Evolutionary conservation across 2,329 filamentous ascomycete species (phyloP).

Genomic region (Penicillium sp.): DNA sequence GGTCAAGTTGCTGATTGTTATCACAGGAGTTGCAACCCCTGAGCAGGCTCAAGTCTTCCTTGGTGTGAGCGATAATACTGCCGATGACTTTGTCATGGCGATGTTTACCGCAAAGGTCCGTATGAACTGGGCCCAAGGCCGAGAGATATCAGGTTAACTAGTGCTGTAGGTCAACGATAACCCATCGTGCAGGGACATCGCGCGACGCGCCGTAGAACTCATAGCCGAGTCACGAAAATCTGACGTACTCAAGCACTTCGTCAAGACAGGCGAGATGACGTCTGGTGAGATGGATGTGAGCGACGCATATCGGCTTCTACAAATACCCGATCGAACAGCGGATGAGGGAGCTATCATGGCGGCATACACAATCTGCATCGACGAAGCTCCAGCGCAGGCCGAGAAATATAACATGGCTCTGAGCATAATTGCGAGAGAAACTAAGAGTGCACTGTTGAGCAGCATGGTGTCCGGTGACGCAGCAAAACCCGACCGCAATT

Average conservation of each 20-base stretch:
- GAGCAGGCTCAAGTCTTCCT: slow-evolving; percentile 69
- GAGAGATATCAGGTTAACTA: slow-evolving; percentile 10
- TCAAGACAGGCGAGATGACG: slow-evolving; percentile 57
- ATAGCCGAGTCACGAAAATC: slow-evolving; percentile 66
- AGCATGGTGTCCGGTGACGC: slow-evolving; percentile 39
- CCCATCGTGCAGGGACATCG: slow-evolving; percentile 54
- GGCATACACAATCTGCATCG: slow-evolving; percentile 53
- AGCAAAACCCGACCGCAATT: slow-evolving; percentile 37
- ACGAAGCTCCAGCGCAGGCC: slow-evolving; percentile 52
- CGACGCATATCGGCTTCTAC: slow-evolving; percentile 57
- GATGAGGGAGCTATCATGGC: slow-evolving; percentile 56
- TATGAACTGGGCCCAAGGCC: background rate
- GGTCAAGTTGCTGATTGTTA: background rate
- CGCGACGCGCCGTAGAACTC: slow-evolving; percentile 60
- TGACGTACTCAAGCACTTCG: slow-evolving; percentile 56
- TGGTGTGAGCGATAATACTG: slow-evolving; percentile 54
- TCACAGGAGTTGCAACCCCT: slow-evolving; percentile 60
- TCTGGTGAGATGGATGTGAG: slow-evolving; percentile 60
- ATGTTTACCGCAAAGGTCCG: slow-evolving; percentile 61
- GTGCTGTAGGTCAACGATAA: slow-evolving; percentile 55
- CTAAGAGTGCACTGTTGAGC: slow-evolving; percentile 44
- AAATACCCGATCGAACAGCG: slow-evolving; percentile 58
- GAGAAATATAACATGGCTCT: slow-evolving; percentile 54
- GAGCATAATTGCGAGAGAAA: slow-evolving; percentile 51
- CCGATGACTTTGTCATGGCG: slow-evolving; percentile 63